Evolutionary conservation across 2,329 filamentous ascomycete species (phyloP).

Genomic region (Coniochaeta hoffmannii): DNA sequence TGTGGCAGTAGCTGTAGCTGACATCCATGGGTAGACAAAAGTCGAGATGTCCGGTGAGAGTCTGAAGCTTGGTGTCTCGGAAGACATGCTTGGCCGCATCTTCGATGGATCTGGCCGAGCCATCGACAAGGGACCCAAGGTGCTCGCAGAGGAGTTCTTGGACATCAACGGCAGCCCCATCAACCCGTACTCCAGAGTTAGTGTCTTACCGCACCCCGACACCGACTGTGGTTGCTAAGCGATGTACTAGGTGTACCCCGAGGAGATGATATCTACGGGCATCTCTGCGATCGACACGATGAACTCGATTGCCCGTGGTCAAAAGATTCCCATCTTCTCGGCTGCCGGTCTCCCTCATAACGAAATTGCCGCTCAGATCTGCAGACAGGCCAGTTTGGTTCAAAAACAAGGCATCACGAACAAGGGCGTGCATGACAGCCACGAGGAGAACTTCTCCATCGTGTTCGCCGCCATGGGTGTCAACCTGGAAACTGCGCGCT

Average conservation of each 20-base stretch:
- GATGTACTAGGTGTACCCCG: conserved; percentile 74
- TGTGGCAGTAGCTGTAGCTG: conserved; percentile 5
- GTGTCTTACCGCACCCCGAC: conserved; percentile 16
- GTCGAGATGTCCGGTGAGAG: conserved; percentile 97
- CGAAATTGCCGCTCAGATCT: conserved; percentile 98
- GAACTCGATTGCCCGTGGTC: conserved; percentile 95
- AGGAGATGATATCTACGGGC: conserved; percentile 99
- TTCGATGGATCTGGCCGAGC: conserved; percentile 97
- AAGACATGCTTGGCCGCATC: conserved; percentile 98
- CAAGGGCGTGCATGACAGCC: conserved; percentile 92
- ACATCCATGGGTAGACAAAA: conserved; percentile 63
- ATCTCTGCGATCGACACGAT: conserved; percentile 99
- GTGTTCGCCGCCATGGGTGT: conserved; percentile 99
- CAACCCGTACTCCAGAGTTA: conserved; percentile 93
- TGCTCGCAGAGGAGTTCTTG: conserved; percentile 93
- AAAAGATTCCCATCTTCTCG: conserved; percentile 99
- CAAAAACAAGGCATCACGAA: conserved; percentile 69
- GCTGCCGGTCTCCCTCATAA: conserved; percentile 97
- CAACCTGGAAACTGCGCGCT: conserved; percentile 96
- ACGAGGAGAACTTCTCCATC: conserved; percentile 99
- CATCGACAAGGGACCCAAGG: conserved; percentile 98
- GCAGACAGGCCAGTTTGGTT: conserved; percentile 90
- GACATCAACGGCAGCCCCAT: conserved; percentile 99
- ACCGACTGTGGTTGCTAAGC: not conserved
- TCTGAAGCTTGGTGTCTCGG: conserved; percentile 96